Conservation (phyloP, 495 filamentous ascomycete species). For the Rusavskia elegans region DNA sequence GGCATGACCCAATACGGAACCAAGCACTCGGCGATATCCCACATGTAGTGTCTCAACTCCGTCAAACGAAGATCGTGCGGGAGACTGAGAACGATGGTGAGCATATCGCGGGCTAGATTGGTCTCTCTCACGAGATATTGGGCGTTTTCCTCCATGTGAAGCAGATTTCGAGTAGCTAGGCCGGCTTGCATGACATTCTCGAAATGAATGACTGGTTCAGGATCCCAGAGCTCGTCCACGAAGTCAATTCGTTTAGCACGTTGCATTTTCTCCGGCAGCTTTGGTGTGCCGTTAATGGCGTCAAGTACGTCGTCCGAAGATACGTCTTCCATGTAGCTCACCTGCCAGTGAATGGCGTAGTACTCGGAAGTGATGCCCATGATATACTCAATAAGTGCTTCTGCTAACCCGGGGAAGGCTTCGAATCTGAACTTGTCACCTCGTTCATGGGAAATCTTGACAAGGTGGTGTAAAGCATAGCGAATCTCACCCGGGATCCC, state of each 20-base stretch:
- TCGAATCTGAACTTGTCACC: constrained; percentile 95
- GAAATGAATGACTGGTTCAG: constrained; percentile 51
- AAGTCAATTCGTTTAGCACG: constrained; percentile 37
- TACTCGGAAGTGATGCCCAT: constrained; percentile 58
- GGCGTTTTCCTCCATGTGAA: constrained; percentile 77
- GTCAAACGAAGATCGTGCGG: constrained; percentile 58
- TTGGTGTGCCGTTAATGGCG: constrained; percentile 58
- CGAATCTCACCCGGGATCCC: constrained; percentile 67
- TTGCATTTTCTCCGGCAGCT: constrained; percentile 53
- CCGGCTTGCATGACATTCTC: constrained; percentile 72
- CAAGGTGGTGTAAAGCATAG: constrained; percentile 79
- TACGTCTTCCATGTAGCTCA: constrained; percentile 47
- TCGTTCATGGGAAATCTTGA: constrained; percentile 86
- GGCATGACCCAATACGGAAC: constrained; percentile 59
- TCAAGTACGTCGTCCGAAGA: constrained; percentile 44
- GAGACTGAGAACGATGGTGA: constrained; percentile 65
- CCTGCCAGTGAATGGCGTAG: constrained; percentile 67
- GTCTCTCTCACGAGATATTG: constrained; percentile 55
- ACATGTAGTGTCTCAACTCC: constrained; percentile 79
- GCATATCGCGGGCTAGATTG: constrained; percentile 41
- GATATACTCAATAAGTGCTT: constrained; percentile 72
- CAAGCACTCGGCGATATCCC: constrained; percentile 87
- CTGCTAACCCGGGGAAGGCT: constrained; percentile 74
- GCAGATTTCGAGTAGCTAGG: constrained; percentile 84
- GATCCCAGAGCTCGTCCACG: constrained; percentile 52